These are phyloP conservation scores for Saturnispora mendoncae DNA, from an alignment of 805 yeast species.

Conservation along the genomic window DNA sequence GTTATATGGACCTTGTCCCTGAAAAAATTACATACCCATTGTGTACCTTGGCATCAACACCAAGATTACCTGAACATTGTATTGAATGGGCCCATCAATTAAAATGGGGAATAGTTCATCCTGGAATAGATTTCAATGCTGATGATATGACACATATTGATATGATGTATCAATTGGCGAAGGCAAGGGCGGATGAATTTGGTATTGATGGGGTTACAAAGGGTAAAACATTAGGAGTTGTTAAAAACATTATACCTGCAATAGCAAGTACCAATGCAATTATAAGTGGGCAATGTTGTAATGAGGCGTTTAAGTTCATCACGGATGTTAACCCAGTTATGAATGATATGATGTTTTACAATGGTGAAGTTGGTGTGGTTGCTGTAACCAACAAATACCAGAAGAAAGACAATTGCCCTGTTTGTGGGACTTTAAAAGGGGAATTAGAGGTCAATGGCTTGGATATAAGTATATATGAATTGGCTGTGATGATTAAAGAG, in stretches of 20 bases:
- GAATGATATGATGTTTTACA: conserved; percentile 76
- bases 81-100: conserved; percentile 80
- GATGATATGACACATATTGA: conserved; percentile 61
- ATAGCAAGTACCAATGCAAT: conserved; percentile 91
- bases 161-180: conserved; percentile 50
- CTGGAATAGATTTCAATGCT: conserved; percentile 47
- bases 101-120: conserved; percentile 55
- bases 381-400: conserved; percentile 63
- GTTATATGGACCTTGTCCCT: conserved; percentile 70
- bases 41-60: conserved; percentile 90
- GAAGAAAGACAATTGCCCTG: conserved; percentile 56
- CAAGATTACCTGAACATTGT: conserved; percentile 91
- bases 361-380: conserved; percentile 74
- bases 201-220: conserved; percentile 71
- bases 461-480: conserved; percentile 11
- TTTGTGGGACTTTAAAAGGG: conserved; percentile 46
- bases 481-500: conserved; percentile 15
- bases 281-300: conserved; percentile 81
- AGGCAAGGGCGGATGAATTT: conserved; percentile 51
- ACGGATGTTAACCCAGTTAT: conserved; percentile 59
- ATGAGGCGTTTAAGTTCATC: conserved; percentile 73
- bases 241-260: conserved; percentile 87
- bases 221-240: conserved; percentile 71
- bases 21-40: conserved; percentile 66
- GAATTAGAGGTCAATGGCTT: conserved; percentile 14